Conservation (phyloP, 768 basidiomycete genomes). For the Termitomyces sp. region DNA sequence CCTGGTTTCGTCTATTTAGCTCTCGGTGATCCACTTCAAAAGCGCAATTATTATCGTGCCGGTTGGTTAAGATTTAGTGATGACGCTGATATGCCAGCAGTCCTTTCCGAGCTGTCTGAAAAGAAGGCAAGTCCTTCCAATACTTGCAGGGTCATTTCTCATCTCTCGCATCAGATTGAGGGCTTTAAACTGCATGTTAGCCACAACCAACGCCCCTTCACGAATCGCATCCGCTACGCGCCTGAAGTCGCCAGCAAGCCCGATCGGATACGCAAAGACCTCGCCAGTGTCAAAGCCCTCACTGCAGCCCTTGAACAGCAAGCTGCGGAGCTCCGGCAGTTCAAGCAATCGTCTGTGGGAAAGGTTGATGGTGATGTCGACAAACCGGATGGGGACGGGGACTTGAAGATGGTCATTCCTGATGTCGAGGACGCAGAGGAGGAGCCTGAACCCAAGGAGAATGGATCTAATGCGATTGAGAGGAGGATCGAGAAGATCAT, state of each 20-base stretch:
- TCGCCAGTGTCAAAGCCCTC: conserved; percentile 68
- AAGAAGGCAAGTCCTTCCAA: conserved; percentile 58
- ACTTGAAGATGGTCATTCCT: conserved; percentile 21
- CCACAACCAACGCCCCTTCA: conserved; percentile 68
- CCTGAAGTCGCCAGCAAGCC: conserved; percentile 79
- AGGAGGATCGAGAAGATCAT: conserved; percentile 73
- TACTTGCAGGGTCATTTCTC: not conserved
- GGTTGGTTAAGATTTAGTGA: conserved; percentile 89
- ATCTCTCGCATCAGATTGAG: conserved; percentile 61
- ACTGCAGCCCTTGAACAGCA: conserved; percentile 74
- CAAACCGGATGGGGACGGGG: conserved; percentile 10
- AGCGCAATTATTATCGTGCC: conserved; percentile 90
- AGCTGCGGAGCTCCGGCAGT: conserved; percentile 43
- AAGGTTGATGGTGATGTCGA: conserved; percentile 23
- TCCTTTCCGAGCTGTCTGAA: conserved; percentile 71
- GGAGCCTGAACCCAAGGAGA: conserved; percentile 52
- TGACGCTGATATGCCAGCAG: conserved; percentile 73
- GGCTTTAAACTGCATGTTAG: conserved; percentile 91
- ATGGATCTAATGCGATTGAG: conserved; percentile 77
- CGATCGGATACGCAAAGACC: conserved; percentile 76
- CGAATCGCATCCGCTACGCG: conserved; percentile 71
- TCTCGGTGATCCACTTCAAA: conserved; percentile 86
- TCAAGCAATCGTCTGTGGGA: conserved; percentile 24
- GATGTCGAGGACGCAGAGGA: conserved; percentile 39
- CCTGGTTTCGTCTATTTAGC: conserved; percentile 87